These are phyloP conservation scores for Fagus sylvatica DNA, from an alignment of 306 rosid genomes.

Conservation along the genomic window DNA sequence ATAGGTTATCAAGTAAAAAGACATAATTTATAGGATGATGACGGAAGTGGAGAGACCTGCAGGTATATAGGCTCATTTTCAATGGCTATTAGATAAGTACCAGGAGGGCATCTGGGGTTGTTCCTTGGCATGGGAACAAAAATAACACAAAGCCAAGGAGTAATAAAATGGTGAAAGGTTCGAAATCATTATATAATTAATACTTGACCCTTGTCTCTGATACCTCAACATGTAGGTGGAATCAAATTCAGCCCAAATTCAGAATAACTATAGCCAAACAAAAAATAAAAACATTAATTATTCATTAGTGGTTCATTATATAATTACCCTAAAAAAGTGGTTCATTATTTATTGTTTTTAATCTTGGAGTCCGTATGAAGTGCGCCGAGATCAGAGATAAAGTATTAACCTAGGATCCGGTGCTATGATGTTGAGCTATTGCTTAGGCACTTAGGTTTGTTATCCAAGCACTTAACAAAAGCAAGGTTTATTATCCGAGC, in stretches of 20 bases:
- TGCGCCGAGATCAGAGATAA: neutral
- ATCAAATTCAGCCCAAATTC: neutral
- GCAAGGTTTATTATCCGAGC: neutral
- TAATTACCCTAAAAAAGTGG: neutral
- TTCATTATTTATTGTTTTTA: neutral
- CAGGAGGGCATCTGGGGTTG: neutral
- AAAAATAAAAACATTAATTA: neutral
- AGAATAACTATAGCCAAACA: neutral
- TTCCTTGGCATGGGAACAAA: neutral
- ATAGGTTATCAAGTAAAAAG: neutral
- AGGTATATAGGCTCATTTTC: neutral
- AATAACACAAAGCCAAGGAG: neutral
- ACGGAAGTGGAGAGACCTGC: neutral
- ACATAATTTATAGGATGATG: neutral
- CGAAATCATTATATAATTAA: too few relatives aligned
- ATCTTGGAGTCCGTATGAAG: neutral
- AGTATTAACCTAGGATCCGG: conserved; percentile 1
- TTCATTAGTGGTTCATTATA: neutral
- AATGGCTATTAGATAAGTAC: neutral
- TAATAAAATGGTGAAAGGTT: neutral
- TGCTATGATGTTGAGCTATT: neutral
- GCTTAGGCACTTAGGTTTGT: neutral
- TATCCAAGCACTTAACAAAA: too few relatives aligned
- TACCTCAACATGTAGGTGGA: too few relatives aligned
- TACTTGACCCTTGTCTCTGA: too few relatives aligned